These are phyloP conservation scores for Phanerochaete carnosa DNA, from an alignment of 768 basidiomycete species.

Conservation along the genomic window DNA sequence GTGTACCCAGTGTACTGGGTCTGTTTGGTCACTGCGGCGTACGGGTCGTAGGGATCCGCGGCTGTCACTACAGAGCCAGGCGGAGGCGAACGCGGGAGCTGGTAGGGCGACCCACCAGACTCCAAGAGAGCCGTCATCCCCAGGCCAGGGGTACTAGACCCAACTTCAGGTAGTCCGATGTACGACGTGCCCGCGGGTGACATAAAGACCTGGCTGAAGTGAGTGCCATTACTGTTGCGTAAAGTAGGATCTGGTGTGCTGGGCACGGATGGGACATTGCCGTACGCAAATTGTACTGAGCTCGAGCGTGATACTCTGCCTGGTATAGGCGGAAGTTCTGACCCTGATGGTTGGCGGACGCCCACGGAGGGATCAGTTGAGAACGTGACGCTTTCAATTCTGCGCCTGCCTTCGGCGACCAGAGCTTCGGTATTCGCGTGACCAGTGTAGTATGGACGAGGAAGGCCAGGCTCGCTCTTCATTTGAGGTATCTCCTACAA, in stretches of 20 bases:
- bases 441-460: conserved; percentile 68
- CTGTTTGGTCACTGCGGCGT: not conserved
- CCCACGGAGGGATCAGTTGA: conserved; percentile 19
- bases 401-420: conserved; percentile 58
- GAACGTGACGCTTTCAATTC: conserved; percentile 47
- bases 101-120: not conserved
- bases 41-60: not conserved
- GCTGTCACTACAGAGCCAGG: not conserved
- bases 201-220: not conserved
- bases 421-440: conserved; percentile 60
- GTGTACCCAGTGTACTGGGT: not conserved
- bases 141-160: not conserved
- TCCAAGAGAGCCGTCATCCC: not conserved
- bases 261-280: not conserved
- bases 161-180: not conserved
- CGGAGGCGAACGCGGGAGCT: not conserved
- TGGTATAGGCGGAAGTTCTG: conserved; percentile 15
- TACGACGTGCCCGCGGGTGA: not conserved
- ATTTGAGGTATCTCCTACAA: conserved; percentile 78
- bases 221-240: not conserved
- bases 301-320: not conserved
- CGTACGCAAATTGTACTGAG: not conserved
- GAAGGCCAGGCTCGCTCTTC: conserved; percentile 74
- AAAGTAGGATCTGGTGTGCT: not conserved
- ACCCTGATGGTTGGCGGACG: conserved; percentile 14